Evolutionary conservation across 352 stramenopile genomes (phyloP), one percentile per base, ranked within the genome.

Genomic region (Pythium aphanidermatum): DNA sequence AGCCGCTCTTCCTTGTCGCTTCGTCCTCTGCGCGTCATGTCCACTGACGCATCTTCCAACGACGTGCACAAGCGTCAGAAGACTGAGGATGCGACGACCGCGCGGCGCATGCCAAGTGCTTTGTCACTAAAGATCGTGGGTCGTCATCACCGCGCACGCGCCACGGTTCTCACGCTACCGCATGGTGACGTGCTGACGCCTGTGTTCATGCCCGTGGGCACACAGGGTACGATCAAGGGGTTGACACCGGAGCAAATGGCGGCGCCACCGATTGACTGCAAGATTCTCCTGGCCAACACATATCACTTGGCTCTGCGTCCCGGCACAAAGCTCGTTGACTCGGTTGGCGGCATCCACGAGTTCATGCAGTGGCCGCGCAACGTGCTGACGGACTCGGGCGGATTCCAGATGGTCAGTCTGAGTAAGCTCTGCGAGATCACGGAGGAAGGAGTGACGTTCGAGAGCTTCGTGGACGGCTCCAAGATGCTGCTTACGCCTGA

Each of bases 351-450:
- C 43, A 67, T 99, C 24, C 96, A 98, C 70, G 78, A 95, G 46
- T 98, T 98, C 60, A 98, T 98, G 89, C 73, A 92, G 54, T 98
- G 93, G 90, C 59, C 70, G 26, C 67, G 78, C 30, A 96, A 96
- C 61, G 74, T 99, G 46, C 65, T 99, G 27, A 99, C 96, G 3
- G 96, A 99, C 72, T 97, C 81, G 29, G 96, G 96, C 41, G 96
- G 96, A 9, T 99, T 99, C 80, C 95, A 99, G 70, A 98, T 99
- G 92, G 93, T 98, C 50, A 96, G 81, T 38, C 72, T 99, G 27
- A 82, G 96, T 21, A 85, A 95, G 47, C 69, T 98, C n/a, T 96
- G 92, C 19, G 70, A 95, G 51, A 96, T 99, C 51, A 97, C 90
- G 19, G 71, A 86, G 53, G 53, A 79, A 23, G 74, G 74, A 41